Evolutionary conservation across 768 basidiomycete species (phyloP), one percentile per base, ranked within the genome.

Genomic region (Russula virescens): DNA sequence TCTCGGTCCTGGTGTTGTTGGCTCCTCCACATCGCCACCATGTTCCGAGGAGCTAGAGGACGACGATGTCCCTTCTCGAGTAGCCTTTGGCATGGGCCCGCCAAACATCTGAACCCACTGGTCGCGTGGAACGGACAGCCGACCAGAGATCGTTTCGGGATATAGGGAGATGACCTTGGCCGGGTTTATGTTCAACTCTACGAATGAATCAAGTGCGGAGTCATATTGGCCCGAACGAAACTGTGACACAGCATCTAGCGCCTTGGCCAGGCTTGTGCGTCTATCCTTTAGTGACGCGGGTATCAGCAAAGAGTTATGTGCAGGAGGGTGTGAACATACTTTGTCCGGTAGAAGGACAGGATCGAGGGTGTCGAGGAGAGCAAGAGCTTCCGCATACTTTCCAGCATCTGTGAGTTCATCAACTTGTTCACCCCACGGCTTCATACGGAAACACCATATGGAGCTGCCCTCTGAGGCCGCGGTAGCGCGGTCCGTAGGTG

Each of bases 81-180:
- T 60, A 8, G 18, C 38, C 13, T 61, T 68, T 34, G 68, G 68
- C 18, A 73, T 72, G 21, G 83, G 86, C 2, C 95, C 96, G 5
- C 93, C 95, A 71, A 91, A 97, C 3, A 95, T 75, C 5, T 80
- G 77, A 69, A 96, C 87, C 90, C 93, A 94, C 8, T 78, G 75
- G 1, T 87, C 86, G 48, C 75, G 80, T 13, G 86, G 82, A 0
- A 88, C 82, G 6, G 85, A 78, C 9, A 98, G 74, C 35, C 90
- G 80, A 7, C 96, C 96, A 1, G 93, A 82, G 3, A 98, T 82
- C 14, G 79, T 78, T 40, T 89, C 84, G 0, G 92, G 90, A 73
- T 92, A 99, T 7, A 98, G 76, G 1, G 94, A 88, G 23, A 98
- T 81, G 3, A 99, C 91, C 70, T 94, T 93, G 0, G 95, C 92